Conservation (phyloP, 2,329 filamentous ascomycete genomes). For the Aureobasidium sp. region DNA sequence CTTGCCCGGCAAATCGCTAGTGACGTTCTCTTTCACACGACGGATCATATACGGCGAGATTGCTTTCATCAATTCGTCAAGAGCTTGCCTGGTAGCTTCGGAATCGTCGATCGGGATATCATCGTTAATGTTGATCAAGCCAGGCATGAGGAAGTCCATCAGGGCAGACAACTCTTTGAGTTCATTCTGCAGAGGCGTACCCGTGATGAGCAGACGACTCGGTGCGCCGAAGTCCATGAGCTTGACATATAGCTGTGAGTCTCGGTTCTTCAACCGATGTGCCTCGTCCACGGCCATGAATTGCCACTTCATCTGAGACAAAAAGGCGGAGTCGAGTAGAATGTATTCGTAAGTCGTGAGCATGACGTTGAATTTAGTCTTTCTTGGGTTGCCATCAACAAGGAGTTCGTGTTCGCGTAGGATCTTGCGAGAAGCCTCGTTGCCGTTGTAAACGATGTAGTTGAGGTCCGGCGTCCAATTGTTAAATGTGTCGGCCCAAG, state of each 20-base stretch:
- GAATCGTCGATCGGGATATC: slow-evolving; percentile 73
- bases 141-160: slow-evolving; percentile 96
- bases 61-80: slow-evolving; percentile 73
- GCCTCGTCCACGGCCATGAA: slow-evolving; percentile 95
- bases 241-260: slow-evolving; percentile 85
- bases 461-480: slow-evolving; percentile 93
- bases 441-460: slow-evolving; percentile 93
- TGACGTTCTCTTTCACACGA: slow-evolving; percentile 93
- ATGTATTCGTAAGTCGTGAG: slow-evolving; percentile 98
- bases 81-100: slow-evolving; percentile 75
- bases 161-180: slow-evolving; percentile 85
- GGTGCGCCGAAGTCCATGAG: slow-evolving; percentile 81
- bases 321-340: slow-evolving; percentile 72
- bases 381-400: slow-evolving; percentile 75
- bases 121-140: slow-evolving; percentile 81
- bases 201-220: slow-evolving; percentile 86
- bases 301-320: slow-evolving; percentile 93
- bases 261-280: slow-evolving; percentile 91
- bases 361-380: slow-evolving; percentile 94
- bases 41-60: slow-evolving; percentile 94
- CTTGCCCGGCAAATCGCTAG: slow-evolving; percentile 92
- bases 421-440: slow-evolving; percentile 74
- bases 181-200: slow-evolving; percentile 96
- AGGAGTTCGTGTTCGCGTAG: slow-evolving; percentile 88
- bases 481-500: slow-evolving; percentile 97